phyloP scores from a whole-genome alignment of 495 filamentous ascomycete species.

The Aeminium ludgeri region DNA sequence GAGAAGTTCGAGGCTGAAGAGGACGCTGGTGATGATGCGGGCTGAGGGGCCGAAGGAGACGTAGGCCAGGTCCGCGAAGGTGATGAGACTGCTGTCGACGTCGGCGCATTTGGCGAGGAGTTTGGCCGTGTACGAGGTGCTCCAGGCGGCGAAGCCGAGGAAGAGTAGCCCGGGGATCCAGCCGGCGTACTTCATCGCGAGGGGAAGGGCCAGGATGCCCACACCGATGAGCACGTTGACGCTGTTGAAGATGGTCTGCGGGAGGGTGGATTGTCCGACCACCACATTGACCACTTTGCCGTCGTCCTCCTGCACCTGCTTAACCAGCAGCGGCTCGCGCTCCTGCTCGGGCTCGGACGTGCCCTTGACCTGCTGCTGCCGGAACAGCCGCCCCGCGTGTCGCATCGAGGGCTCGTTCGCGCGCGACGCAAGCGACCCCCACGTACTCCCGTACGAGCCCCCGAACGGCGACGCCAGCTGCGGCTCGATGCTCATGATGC shows the following conservation, averaged over 20 bases:
- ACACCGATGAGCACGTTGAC: constrained; percentile 91
- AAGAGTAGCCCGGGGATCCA: constrained; percentile 74
- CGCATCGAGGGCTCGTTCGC: constrained; percentile 51
- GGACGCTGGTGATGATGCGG: constrained; percentile 59
- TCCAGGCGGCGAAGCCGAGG: constrained; percentile 51
- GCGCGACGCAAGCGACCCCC: constrained; percentile 56
- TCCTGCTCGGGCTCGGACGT: constrained; percentile 41
- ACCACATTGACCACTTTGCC: constrained; percentile 68
- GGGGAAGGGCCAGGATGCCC: constrained; percentile 71
- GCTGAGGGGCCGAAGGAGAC: constrained; percentile 78
- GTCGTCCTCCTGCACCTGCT: constrained; percentile 69
- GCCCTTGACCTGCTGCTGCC: constrained; percentile 43
- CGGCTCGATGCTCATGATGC: constrained; percentile 45
- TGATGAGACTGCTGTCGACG: constrained; percentile 59
- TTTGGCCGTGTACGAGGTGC: constrained; percentile 75
- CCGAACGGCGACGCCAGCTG: constrained; percentile 47
- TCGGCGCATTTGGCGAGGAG: constrained; percentile 81
- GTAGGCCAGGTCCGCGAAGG: constrained; percentile 87
- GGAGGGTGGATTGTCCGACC: constrained; percentile 79
- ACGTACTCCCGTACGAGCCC: constrained; percentile 58
- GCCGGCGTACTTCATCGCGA: constrained; percentile 78
- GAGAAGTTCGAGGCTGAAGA: constrained; percentile 79
- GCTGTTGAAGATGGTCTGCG: constrained; percentile 92
- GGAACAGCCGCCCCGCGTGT: constrained; percentile 54
- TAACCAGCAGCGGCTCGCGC: constrained; percentile 63